Evolutionary conservation across 805 yeast genomes (phyloP).

Genomic region (Cyberlindnera sargentensis): DNA sequence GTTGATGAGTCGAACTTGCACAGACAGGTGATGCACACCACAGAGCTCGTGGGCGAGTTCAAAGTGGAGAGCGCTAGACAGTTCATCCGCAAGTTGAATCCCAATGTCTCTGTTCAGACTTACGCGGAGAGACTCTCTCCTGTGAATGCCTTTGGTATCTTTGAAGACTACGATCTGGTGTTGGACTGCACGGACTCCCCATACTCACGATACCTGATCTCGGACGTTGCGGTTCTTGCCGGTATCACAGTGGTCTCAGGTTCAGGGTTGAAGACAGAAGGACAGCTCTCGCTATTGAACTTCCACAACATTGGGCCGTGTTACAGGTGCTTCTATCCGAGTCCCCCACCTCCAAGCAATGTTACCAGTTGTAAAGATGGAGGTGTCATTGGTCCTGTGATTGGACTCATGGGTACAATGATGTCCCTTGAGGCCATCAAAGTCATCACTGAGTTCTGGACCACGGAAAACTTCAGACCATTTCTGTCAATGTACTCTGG

Average conservation of each 20-base stretch:
- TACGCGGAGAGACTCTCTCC: slow-evolving; percentile 45
- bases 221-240: slow-evolving; percentile 70
- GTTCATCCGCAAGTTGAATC: slow-evolving; percentile 53
- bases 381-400: slow-evolving; percentile 94
- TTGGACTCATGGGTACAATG: slow-evolving; percentile 81
- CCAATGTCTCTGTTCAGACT: slow-evolving; percentile 49
- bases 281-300: slow-evolving; percentile 77
- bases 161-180: slow-evolving; percentile 63
- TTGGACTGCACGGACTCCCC: slow-evolving; percentile 96
- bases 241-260: slow-evolving; percentile 81
- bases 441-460: slow-evolving; percentile 52
- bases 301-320: slow-evolving; percentile 73
- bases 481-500: slow-evolving; percentile 64
- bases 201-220: slow-evolving; percentile 73
- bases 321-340: slow-evolving; percentile 88
- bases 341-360: slow-evolving; percentile 78
- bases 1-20: slow-evolving; percentile 86
- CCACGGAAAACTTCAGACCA: slow-evolving; percentile 50
- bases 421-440: slow-evolving; percentile 89
- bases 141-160: slow-evolving; percentile 55
- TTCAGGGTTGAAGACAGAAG: slow-evolving; percentile 86
- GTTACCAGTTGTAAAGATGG: slow-evolving; percentile 88
- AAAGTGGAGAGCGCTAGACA: slow-evolving; percentile 77
- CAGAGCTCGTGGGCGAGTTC: slow-evolving; percentile 54
- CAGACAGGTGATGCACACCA: slow-evolving; percentile 77